Conservation (phyloP, 306 rosid species). For the Lathyrus sativus region DNA sequence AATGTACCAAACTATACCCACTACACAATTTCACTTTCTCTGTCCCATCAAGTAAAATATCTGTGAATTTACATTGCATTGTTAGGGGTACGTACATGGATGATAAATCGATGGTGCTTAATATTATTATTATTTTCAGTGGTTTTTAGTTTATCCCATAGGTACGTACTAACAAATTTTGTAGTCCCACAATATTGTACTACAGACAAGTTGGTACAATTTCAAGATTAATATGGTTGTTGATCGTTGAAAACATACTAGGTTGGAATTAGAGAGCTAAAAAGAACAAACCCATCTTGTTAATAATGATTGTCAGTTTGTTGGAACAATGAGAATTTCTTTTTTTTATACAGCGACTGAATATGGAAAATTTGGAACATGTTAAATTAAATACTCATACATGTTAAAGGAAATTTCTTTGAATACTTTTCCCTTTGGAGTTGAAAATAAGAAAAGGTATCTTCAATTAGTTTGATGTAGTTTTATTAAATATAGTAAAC, state of each 20-base stretch:
- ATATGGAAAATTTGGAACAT: constrained; percentile 20
- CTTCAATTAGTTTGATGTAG: too few relatives aligned
- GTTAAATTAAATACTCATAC: constrained; percentile 12
- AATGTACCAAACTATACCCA: neutral
- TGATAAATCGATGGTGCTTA: neutral
- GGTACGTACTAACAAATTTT: neutral
- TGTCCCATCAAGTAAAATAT: neutral
- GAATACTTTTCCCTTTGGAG: neutral
- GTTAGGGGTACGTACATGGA: neutral
- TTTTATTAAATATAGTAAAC: too few relatives aligned
- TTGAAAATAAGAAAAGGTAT: neutral
- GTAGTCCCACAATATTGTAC: neutral
- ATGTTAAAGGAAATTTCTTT: neutral
- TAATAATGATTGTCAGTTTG: constrained; percentile 36
- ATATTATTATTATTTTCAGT: too few relatives aligned
- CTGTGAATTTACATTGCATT: neutral
- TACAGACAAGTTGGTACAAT: neutral
- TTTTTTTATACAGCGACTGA: constrained; percentile 10
- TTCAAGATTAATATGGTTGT: neutral
- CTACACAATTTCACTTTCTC: neutral
- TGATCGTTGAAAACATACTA: neutral
- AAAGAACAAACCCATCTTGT: neutral
- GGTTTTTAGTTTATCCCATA: neutral
- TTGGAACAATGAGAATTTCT: constrained; percentile 12
- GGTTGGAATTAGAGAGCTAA: neutral